Conservation (phyloP, 2,329 filamentous ascomycete genomes). For the Cercospora janseana region DNA sequence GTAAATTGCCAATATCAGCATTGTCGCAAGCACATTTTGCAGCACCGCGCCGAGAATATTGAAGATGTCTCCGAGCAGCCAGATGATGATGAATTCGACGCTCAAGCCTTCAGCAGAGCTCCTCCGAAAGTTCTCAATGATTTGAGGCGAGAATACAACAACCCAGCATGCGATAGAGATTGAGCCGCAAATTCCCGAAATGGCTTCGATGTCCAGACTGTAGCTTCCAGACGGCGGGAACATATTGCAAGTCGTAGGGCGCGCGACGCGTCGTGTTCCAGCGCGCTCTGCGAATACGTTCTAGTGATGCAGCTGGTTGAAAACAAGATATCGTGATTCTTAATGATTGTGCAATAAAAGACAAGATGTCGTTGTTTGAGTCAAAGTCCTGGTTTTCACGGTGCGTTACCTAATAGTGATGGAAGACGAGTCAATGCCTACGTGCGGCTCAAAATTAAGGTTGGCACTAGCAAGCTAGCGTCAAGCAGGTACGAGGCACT, state of each 20-base stretch:
- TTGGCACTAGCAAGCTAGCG: not conserved
- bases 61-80: slow-evolving; percentile 91
- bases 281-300: too few species aligned
- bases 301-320: too few species aligned
- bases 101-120: slow-evolving; percentile 83
- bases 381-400: not conserved
- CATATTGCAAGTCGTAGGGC: slow-evolving; percentile 38
- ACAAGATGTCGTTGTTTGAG: not conserved
- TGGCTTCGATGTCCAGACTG: slow-evolving; percentile 78
- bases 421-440: slow-evolving; percentile 1
- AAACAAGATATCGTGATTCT: too few species aligned
- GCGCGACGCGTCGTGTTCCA: not conserved
- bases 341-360: not conserved
- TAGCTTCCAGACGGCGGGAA: slow-evolving; percentile 55
- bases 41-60: slow-evolving; percentile 91
- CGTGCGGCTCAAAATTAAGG: slow-evolving; percentile 2
- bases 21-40: slow-evolving; percentile 88
- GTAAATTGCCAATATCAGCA: slow-evolving; percentile 55
- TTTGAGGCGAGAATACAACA: slow-evolving; percentile 95
- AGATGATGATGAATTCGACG: slow-evolving; percentile 87
- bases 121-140: slow-evolving; percentile 88
- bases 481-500: slow-evolving; percentile 5
- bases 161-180: slow-evolving; percentile 98
- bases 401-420: slow-evolving; percentile 6
- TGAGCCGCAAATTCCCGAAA: slow-evolving; percentile 90